Evolutionary conservation across 148 eudicot genomes (phyloP), one percentile per base, ranked within the genome.

Genomic region (Oxyria digyna): DNA sequence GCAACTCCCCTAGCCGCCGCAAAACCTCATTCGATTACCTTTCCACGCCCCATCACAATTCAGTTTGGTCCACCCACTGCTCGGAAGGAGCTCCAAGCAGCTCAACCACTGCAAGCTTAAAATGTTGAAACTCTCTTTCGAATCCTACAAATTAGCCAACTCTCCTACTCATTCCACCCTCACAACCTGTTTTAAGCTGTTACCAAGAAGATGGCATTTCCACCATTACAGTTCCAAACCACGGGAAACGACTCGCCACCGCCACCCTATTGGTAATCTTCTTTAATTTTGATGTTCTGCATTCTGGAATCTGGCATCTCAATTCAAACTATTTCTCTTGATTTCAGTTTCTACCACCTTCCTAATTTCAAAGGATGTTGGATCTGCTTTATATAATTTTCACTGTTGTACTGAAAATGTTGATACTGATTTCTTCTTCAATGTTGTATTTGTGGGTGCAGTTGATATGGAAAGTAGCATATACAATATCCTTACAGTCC

Each of bases 401-500:
- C 32, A 3, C 29, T 21, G 21, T 12, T 8, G 8, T 54, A 29
- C 38, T 11, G 24, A 1, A 11, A 57, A 57, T 33, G 26, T 26
- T 57, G 64, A 29, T 57, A 26, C 1, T 57, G 33, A 57, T 27
- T 27, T 57, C 8, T 57, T 57, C 35, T 12, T 26, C 3, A 3
- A 29, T 27, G 27, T 45, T 57, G 64, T 57, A 8, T 17, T 45
- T 57, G 64, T 57, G 18, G 35, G 64, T 71, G 70, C 81, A 86
- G 89, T 83, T 26, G 85, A 78, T 54, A 38, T 83, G 76, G 89
- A 81, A 67, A 78, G 72, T 49, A 87, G 96, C 72, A 79, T 87
- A 8, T 86, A 80, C 74, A 70, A 82, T 33, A 70, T 91, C 37
- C 81, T 91, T 68, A 91, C 97, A 35, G 78, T 91, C 69, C 82